Evolutionary conservation across 140 eudicot species (phyloP).

Genomic region (Senecio squalidus): DNA sequence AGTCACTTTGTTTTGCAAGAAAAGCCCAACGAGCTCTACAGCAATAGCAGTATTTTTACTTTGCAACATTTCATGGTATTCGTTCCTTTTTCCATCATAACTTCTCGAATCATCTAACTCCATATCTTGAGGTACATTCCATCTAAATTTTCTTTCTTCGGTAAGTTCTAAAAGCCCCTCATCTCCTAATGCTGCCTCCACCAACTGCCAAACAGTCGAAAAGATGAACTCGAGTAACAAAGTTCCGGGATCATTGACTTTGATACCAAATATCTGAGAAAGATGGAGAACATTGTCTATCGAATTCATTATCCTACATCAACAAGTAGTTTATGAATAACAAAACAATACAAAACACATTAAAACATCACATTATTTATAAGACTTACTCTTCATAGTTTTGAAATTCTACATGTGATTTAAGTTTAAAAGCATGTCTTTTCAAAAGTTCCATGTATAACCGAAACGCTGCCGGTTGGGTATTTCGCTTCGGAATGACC

Average conservation of each 20-base stretch:
- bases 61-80: constrained; percentile 47
- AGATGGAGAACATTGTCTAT: constrained; percentile 61
- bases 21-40: constrained; percentile 62
- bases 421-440: constrained; percentile 56
- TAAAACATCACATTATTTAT: not conserved
- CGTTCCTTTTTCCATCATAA: constrained; percentile 42
- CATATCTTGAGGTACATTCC: constrained; percentile 71
- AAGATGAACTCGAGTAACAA: constrained; percentile 55
- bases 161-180: constrained; percentile 78
- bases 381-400: constrained; percentile 61
- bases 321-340: constrained; percentile 16
- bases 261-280: constrained; percentile 57
- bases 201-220: constrained; percentile 77
- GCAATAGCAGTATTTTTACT: constrained; percentile 56
- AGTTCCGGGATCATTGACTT: constrained; percentile 51
- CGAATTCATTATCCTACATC: constrained; percentile 65
- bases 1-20: constrained; percentile 73
- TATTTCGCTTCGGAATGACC: constrained; percentile 65
- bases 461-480: constrained; percentile 82
- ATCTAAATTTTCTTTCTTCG: constrained; percentile 41
- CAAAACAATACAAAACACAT: not conserved
- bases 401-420: constrained; percentile 41
- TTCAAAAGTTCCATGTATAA: constrained; percentile 89
- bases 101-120: constrained; percentile 41
- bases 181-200: constrained; percentile 84